A percentile compares a stretch with the other conserved stretches of the same genome.
These are phyloP conservation scores for Macrolepiota fuliginosa DNA, from an alignment of 768 basidiomycete genomes.

Conservation along the genomic window DNA sequence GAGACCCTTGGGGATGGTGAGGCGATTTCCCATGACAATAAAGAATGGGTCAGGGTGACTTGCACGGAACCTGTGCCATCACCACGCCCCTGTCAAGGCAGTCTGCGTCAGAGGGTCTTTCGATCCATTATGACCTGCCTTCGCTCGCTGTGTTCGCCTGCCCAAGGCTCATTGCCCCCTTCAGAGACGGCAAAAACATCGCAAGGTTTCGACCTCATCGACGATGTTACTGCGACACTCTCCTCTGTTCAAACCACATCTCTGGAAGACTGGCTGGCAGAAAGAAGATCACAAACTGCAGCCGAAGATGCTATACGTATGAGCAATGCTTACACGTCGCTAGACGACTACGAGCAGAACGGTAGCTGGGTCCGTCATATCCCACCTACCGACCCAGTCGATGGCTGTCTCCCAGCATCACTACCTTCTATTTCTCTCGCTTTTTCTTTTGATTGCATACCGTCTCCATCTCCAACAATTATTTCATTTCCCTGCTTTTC, in stretches of 20 bases:
- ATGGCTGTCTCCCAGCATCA: conserved; percentile 6
- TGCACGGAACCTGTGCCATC: neutral
- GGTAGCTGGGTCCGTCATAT: conserved; percentile 42
- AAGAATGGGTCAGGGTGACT: neutral
- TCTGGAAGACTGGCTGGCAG: conserved; percentile 34
- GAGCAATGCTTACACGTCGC: conserved; percentile 16
- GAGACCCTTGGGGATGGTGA: neutral
- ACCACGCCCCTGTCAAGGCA: neutral
- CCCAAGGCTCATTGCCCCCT: neutral
- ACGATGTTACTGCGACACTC: conserved; percentile 18
- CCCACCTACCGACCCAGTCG: conserved; percentile 15
- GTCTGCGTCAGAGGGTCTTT: neutral
- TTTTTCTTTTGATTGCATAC: neutral
- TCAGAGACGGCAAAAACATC: neutral
- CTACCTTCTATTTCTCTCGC: neutral
- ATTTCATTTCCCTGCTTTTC: conserved; percentile 3
- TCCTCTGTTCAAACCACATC: conserved; percentile 22
- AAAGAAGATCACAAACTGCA: conserved; percentile 29
- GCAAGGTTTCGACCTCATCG: conserved; percentile 17
- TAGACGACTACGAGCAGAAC: conserved; percentile 45
- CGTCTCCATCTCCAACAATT: conserved; percentile 1
- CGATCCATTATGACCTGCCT: conserved; percentile 11
- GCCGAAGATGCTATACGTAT: conserved; percentile 29
- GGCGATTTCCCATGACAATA: neutral
- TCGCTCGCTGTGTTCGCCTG: conserved; percentile 8